Evolutionary conservation across 768 basidiomycete genomes (phyloP).

Genomic region (Suillus paluster): DNA sequence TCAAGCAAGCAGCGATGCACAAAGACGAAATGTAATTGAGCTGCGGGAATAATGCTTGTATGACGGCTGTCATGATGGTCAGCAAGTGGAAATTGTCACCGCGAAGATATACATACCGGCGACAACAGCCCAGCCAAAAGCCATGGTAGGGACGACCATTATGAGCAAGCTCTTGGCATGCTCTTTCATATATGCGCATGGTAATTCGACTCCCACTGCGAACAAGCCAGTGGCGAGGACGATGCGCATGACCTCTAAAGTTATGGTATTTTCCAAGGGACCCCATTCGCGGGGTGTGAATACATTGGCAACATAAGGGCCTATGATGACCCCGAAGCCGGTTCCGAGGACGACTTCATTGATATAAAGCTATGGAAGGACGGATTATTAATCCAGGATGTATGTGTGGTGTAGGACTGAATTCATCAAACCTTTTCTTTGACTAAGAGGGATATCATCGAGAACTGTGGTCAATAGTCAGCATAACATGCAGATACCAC

Average conservation of each 20-base stretch:
- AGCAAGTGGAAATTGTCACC: not conserved
- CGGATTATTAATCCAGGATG: not conserved
- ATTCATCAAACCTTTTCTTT: constrained; percentile 69
- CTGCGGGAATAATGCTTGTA: constrained; percentile 72
- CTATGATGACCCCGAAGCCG: constrained; percentile 59
- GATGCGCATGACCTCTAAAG: constrained; percentile 84
- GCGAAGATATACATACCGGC: constrained; percentile 51
- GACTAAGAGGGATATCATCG: constrained; percentile 79
- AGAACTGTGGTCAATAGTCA: constrained; percentile 57
- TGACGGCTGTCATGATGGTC: constrained; percentile 50
- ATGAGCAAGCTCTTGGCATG: constrained; percentile 73
- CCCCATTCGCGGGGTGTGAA: constrained; percentile 85
- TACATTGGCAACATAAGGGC: constrained; percentile 70
- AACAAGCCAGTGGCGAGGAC: constrained; percentile 93
- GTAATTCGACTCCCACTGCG: constrained; percentile 93
- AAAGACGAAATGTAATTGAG: constrained; percentile 77
- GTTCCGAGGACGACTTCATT: constrained; percentile 96
- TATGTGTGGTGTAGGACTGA: not conserved
- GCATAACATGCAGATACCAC: not conserved
- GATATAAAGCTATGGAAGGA: constrained; percentile 66
- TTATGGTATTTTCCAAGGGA: constrained; percentile 56
- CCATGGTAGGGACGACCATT: constrained; percentile 85
- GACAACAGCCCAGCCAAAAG: constrained; percentile 80
- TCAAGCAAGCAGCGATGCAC: constrained; percentile 87
- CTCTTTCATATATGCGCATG: constrained; percentile 78